Evolutionary conservation across 164 flowering plant genomes (phyloP), one percentile per base, ranked within the genome.

Genomic region (Umbellularia californica): DNA sequence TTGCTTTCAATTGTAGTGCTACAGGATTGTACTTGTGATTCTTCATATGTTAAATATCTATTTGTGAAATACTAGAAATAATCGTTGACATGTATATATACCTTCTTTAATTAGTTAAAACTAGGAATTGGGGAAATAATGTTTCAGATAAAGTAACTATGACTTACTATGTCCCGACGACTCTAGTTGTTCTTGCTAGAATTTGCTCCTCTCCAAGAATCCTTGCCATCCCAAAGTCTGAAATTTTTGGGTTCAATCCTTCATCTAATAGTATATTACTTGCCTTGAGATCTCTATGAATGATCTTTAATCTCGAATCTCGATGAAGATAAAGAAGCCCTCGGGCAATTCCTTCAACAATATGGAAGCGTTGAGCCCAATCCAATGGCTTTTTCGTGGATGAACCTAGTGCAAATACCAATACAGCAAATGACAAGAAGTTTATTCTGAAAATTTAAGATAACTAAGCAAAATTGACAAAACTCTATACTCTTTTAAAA

Each of bases 321-420:
- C 82, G 85, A 55, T 90, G 94, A 60, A 90, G 86, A 68, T 90
- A 90, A 14, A 87, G 80, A 67, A 90, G 47, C n/a, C 92, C 92
- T 35, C 86, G 80, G 23, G 88, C 85, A 35, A 88, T 82, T 17
- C 92, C 92, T 33, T 22, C 67, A 3, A 81, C 70, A 14, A 81
- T 81, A 24, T 71, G 75, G 28, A 75, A 77, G n/a, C 86, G 84
- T 27, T 20, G 75, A 11, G 14, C 28, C 82, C 86, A 83, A 66
- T 77, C 73, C n/a, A 83, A 23, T 25, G 23, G 66, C 0, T 11
- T 50, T 5, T 58, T 55, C 22, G 52, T 73, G 28, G 5, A 25
- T 30, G 73, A 74, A 78, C 86, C 88, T 86, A 85, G 64, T 20
- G 64, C 10, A 35, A 47, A 47, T 25, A 50, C 13, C 41, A 55